Base-by-base conservation (phyloP, 441 rosid species). In the Breynia disticha region DNA sequence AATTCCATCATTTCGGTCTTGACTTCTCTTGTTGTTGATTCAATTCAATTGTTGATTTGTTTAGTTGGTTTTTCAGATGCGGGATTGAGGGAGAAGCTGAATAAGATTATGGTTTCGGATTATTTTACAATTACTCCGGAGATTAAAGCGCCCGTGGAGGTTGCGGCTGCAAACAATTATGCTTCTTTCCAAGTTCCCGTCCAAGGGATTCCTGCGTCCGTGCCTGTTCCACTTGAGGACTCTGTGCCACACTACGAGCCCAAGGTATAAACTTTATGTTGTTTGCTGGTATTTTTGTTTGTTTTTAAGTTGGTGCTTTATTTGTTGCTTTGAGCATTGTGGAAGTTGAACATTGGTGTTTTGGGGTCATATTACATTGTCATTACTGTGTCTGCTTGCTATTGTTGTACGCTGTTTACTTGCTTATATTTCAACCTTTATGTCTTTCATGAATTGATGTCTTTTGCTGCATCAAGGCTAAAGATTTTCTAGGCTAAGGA, bases 91-190 rank as follows among this genome's bases (percentile, higher is more conserved):
- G 83, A 84, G 68, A 84, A 70, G 59, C 77, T 93, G 64, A 61
- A 78, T 45, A 84, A 82, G 72, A 93, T 88, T 50, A 82, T 86
- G 95, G 77, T 73, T 32, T 88, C 87, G 3, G 86, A 88, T 65
- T 93, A 86, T 58, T 79, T 86, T 22, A 84, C 86, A 15, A 79
- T 76, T 8, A 72, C 83, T 0, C 95, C 97, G 1, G 95, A 82
- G 78, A 78, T 86, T 78, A 84, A 80, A 65, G 86, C 82, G 16
- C 79, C 86, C 0, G 86, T 81, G 13, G 95, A 86, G 57, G 76
- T 86, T 60, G 91, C 83, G 1, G 85, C 77, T 32, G 74, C 76
- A 43, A 74, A 78, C 16, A 84, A 63, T 60, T 86, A 69, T 48
- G 76, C 58, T 48, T 57, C 95, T 58, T 81, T 83, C 59, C 87